Conservation (phyloP, 306 rosid species). For the Trichosanthes truncata region DNA sequence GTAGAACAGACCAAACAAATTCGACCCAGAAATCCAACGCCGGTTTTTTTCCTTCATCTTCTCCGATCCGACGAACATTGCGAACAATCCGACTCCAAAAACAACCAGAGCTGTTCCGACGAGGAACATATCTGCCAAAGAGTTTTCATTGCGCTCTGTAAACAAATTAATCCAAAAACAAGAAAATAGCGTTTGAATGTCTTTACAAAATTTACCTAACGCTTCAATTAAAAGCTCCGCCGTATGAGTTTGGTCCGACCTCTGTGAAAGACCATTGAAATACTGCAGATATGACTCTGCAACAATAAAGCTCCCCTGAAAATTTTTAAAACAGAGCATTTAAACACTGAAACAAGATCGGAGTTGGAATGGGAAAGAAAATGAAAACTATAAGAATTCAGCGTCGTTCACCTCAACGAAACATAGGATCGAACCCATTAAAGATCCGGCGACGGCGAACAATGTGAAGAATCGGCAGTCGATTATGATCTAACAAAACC, state of each 20-base stretch:
- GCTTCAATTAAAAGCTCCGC: slow-evolving; percentile 41
- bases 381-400: neutral
- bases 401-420: slow-evolving; percentile 28
- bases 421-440: slow-evolving; percentile 40
- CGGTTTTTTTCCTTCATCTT: slow-evolving; percentile 11
- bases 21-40: slow-evolving; percentile 19
- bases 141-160: neutral
- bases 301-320: slow-evolving; percentile 40
- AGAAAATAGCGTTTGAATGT: neutral
- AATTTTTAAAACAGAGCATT: neutral
- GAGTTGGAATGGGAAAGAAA: neutral
- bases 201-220: slow-evolving; percentile 19
- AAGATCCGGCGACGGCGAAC: slow-evolving; percentile 39
- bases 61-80: slow-evolving; percentile 33
- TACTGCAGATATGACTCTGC: slow-evolving; percentile 32
- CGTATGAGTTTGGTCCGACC: slow-evolving; percentile 26
- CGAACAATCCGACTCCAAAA: slow-evolving; percentile 36
- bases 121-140: slow-evolving; percentile 38
- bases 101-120: slow-evolving; percentile 41
- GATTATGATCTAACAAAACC: slow-evolving; percentile 24
- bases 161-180: neutral
- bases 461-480: slow-evolving; percentile 44
- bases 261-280: slow-evolving; percentile 26
- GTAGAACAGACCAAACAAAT: slow-evolving; percentile 32
- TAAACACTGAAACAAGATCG: neutral